phyloP scores from a whole-genome alignment of 1,284 basidiomycete species.

The Cerrena zonata region DNA sequence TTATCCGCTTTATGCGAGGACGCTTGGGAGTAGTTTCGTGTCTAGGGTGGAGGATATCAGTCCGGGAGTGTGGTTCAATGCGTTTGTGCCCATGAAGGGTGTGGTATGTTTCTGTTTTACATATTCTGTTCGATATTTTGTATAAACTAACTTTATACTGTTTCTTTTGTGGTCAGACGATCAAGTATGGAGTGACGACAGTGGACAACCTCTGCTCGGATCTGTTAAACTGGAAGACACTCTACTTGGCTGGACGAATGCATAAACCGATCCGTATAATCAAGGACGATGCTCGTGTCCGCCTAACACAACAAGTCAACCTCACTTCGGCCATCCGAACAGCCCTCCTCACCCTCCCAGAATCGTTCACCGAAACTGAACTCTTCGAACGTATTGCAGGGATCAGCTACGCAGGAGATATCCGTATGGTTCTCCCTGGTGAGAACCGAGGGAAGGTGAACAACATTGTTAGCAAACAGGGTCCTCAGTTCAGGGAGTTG shows the following conservation, averaged over 20 bases:
- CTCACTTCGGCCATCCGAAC: constrained; percentile 83
- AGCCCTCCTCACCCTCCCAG: constrained; percentile 62
- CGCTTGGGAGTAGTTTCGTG: constrained; percentile 75
- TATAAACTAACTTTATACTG: constrained; percentile 9
- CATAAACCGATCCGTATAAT: constrained; percentile 94
- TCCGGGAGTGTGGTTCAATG: constrained; percentile 94
- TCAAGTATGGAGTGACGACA: constrained; percentile 98
- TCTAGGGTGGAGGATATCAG: constrained; percentile 72
- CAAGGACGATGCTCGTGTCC: constrained; percentile 82
- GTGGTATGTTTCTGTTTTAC: constrained; percentile 52
- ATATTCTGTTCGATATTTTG: constrained; percentile 4
- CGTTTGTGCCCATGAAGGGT: constrained; percentile 78
- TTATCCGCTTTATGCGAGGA: constrained; percentile 82
- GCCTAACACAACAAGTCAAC: constrained; percentile 89
- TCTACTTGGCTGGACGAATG: constrained; percentile 94
- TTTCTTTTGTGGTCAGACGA: constrained; percentile 46
- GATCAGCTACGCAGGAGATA: constrained; percentile 86
- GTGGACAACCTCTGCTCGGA: constrained; percentile 86
- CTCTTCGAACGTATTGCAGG: constrained; percentile 85
- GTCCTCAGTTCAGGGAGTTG: constrained; percentile 78
- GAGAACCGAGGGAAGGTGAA: constrained; percentile 93
- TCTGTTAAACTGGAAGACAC: constrained; percentile 85
- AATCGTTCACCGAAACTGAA: constrained; percentile 66
- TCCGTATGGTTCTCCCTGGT: constrained; percentile 87
- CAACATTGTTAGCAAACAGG: constrained; percentile 85